Percentiles rank a stretch among this genome's conserved stretches.
These are phyloP conservation scores for Debaryomyces maramus DNA, from an alignment of 805 yeast genomes.

Conservation along the genomic window DNA sequence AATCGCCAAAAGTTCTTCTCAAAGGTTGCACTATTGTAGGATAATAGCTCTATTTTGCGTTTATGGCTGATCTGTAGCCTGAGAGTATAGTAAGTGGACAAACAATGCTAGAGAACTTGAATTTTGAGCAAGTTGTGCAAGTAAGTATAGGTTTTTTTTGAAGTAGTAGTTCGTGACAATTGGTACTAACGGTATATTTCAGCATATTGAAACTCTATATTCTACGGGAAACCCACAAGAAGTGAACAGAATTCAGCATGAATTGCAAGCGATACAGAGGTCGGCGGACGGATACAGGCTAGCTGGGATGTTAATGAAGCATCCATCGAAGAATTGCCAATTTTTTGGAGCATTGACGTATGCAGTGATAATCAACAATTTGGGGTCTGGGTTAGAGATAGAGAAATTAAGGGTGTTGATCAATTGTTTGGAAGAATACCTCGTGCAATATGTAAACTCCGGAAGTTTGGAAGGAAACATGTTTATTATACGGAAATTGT, in stretches of 20 bases:
- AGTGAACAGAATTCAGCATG: constrained; percentile 48
- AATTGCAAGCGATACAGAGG: constrained; percentile 59
- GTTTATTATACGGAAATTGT: constrained; percentile 56
- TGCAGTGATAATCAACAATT: constrained; percentile 54
- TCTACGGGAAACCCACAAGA: constrained; percentile 36
- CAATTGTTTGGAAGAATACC: not conserved
- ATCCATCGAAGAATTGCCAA: constrained; percentile 48
- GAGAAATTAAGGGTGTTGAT: not conserved
- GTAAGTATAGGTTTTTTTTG: constrained; percentile 17
- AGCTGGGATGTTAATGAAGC: constrained; percentile 53
- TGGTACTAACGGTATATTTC: constrained; percentile 9
- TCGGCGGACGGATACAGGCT: constrained; percentile 55
- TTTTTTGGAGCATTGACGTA: constrained; percentile 84
- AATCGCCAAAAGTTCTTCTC: too few relatives aligned
- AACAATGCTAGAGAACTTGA: constrained; percentile 4
- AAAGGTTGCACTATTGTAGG: too few relatives aligned
- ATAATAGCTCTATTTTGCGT: too few relatives aligned
- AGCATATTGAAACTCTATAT: constrained; percentile 47
- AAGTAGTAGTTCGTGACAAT: not conserved
- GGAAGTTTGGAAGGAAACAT: constrained; percentile 12
- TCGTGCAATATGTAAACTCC: not conserved
- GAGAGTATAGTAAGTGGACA: too few relatives aligned
- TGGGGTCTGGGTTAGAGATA: not conserved
- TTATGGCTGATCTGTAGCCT: too few relatives aligned
- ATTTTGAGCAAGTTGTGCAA: constrained; percentile 10